Evolutionary conservation across 2,329 filamentous ascomycete genomes (phyloP).

Genomic region (Aureobasidium melanogenum): DNA sequence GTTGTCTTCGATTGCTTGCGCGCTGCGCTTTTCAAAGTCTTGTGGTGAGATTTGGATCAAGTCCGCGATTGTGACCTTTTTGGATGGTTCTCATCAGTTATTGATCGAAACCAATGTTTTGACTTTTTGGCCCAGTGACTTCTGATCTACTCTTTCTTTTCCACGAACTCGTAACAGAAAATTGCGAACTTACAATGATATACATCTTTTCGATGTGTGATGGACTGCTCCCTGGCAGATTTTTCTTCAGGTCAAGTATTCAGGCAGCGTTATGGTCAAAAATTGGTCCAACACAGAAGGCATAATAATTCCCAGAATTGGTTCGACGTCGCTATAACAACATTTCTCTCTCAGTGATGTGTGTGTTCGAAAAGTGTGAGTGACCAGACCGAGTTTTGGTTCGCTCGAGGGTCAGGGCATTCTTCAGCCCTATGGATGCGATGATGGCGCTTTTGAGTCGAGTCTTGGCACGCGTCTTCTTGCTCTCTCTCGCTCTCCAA

Average conservation of each 20-base stretch:
- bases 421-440: not conserved
- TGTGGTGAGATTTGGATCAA: conserved; percentile 85
- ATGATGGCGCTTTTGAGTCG: not conserved
- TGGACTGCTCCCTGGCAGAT: not conserved
- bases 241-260: conserved; percentile 11
- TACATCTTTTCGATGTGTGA: conserved; percentile 16
- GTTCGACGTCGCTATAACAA: conserved; percentile 2
- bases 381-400: not conserved
- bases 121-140: not conserved
- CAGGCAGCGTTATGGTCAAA: not conserved
- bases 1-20: conserved; percentile 84
- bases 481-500: not conserved
- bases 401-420: not conserved
- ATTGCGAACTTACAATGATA: conserved; percentile 16
- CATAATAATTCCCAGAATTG: not conserved
- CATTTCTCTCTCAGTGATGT: not conserved
- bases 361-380: not conserved
- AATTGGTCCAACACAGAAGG: conserved; percentile 4
- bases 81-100: not conserved
- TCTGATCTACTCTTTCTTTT: not conserved
- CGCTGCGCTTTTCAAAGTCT: conserved; percentile 76
- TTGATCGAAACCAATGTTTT: not conserved
- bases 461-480: conserved; percentile 2
- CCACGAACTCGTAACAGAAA: too few species aligned
- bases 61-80: conserved; percentile 83